phyloP scores from a whole-genome alignment of 306 rosid species.

The Trifolium pratense region DNA sequence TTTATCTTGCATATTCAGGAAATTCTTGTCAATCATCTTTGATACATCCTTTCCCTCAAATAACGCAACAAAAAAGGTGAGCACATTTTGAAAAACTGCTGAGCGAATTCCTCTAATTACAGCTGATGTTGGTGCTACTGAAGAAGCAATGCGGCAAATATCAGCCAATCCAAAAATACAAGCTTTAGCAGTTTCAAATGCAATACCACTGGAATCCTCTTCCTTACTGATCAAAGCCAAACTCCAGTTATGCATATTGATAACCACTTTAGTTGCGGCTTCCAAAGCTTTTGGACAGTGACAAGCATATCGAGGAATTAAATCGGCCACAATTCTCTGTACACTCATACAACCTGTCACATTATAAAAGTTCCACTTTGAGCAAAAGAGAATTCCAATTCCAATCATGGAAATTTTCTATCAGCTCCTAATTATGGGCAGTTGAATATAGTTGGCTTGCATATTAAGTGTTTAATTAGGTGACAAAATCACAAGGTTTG shows the following conservation, averaged over 20 bases:
- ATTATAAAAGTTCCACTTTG: conserved; percentile 31
- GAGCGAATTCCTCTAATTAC: conserved; percentile 78
- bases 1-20: conserved; percentile 64
- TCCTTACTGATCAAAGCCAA: conserved; percentile 61
- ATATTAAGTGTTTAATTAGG: neutral
- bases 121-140: conserved; percentile 70
- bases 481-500: conserved; percentile 14
- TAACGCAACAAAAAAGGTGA: conserved; percentile 62
- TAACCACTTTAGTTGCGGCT: conserved; percentile 77
- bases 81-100: conserved; percentile 77
- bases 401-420: conserved; percentile 23
- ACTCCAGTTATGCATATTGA: conserved; percentile 80
- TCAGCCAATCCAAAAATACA: conserved; percentile 78
- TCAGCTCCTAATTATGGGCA: conserved; percentile 33
- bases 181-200: conserved; percentile 77
- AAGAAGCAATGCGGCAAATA: conserved; percentile 69
- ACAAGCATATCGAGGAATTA: conserved; percentile 87
- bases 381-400: conserved; percentile 43
- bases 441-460: conserved; percentile 11
- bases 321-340: conserved; percentile 83
- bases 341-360: conserved; percentile 81
- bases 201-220: conserved; percentile 69
- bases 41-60: conserved; percentile 76
- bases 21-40: conserved; percentile 59
- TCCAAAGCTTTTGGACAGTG: conserved; percentile 89